phyloP scores from a whole-genome alignment of 768 basidiomycete species.

The Dacryopinax primogenitus region DNA sequence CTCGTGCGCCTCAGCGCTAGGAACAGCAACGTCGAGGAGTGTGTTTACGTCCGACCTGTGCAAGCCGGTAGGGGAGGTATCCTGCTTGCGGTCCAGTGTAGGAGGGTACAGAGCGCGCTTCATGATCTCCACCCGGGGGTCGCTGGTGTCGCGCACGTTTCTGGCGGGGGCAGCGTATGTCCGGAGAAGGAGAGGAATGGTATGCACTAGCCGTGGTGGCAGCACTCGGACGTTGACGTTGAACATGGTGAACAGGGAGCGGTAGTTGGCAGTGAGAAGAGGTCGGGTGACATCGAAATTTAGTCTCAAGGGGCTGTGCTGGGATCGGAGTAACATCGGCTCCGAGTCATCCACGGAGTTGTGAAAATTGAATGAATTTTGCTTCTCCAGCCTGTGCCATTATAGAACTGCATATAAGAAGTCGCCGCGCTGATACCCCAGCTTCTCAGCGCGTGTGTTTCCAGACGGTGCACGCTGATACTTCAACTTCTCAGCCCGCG shows the following conservation, averaged over 20 bases:
- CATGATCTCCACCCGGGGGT: conserved; percentile 39
- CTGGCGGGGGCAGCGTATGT: not conserved
- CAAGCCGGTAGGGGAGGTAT: conserved; percentile 59
- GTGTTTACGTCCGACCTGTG: conserved; percentile 71
- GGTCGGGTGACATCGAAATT: too few species aligned
- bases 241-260: conserved; percentile 7
- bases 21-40: conserved; percentile 71
- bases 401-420: too few species aligned
- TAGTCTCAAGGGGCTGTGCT: too few species aligned
- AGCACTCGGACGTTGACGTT: not conserved
- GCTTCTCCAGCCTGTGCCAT: too few species aligned
- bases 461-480: too few species aligned
- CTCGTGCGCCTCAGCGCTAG: conserved; percentile 77
- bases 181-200: not conserved
- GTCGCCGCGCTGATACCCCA: too few species aligned
- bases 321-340: too few species aligned
- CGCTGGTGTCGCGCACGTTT: not conserved
- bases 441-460: too few species aligned
- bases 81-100: conserved; percentile 40
- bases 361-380: too few species aligned
- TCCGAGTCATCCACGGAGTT: too few species aligned
- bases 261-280: too few species aligned
- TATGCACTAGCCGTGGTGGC: not conserved
- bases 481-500: too few species aligned
- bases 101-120: conserved; percentile 70